Percentiles rank a stretch among this genome's conserved stretches.
These are phyloP conservation scores for Aspergillus novoparasiticus DNA, from an alignment of 2,329 filamentous ascomycete genomes.

Conservation along the genomic window DNA sequence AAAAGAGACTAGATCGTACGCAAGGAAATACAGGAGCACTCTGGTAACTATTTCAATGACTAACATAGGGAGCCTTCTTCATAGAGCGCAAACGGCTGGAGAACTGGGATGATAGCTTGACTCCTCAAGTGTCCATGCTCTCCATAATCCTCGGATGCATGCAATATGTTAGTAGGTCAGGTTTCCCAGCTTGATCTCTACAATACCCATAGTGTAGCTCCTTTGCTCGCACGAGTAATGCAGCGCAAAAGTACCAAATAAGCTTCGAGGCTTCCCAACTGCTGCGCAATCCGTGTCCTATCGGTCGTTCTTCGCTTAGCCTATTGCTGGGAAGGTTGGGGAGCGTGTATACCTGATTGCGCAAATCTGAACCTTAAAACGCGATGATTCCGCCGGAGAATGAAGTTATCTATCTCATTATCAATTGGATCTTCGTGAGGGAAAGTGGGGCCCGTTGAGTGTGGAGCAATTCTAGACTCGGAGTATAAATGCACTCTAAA, in stretches of 20 bases:
- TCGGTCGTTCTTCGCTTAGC: background rate
- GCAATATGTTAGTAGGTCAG: background rate
- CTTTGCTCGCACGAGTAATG: background rate
- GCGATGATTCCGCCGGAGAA: background rate
- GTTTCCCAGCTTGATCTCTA: background rate
- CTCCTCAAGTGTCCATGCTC: background rate
- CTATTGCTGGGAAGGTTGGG: too few relatives aligned
- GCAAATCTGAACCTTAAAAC: background rate
- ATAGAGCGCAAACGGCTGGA: background rate
- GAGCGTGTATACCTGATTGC: too few relatives aligned
- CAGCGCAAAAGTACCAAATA: background rate
- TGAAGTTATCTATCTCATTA: background rate
- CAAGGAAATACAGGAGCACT: background rate
- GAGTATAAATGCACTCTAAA: background rate
- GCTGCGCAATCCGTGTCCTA: background rate
- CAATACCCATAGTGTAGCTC: background rate
- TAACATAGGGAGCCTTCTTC: background rate
- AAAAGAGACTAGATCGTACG: background rate
- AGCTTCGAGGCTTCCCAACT: background rate
- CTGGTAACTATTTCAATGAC: background rate
- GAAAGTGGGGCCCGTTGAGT: background rate
- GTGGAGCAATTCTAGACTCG: background rate
- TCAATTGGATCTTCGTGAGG: background rate
- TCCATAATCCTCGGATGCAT: background rate
- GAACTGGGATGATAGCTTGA: background rate